These are phyloP conservation scores for Tuber indicum DNA, from an alignment of 495 filamentous ascomycete genomes.

Conservation along the genomic window DNA sequence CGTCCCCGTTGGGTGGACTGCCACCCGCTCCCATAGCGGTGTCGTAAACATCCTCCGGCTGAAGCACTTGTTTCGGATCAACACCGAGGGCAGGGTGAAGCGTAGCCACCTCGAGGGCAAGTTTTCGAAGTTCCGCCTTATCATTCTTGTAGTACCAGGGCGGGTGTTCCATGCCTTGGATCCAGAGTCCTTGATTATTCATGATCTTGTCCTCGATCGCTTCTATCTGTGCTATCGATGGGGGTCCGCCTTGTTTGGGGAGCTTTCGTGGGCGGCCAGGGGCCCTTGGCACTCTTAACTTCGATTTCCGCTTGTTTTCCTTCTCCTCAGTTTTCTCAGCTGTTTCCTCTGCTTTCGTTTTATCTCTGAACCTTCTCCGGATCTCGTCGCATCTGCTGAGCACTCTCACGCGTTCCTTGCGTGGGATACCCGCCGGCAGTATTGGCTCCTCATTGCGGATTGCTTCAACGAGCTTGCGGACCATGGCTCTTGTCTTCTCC, in stretches of 20 bases:
- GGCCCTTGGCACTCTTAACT: background rate
- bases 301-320: background rate
- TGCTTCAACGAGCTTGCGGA: background rate
- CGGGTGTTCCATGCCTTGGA: slow-evolving; percentile 23
- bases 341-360: background rate
- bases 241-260: background rate
- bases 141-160: slow-evolving; percentile 15
- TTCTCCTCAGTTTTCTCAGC: background rate
- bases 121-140: background rate
- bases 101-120: background rate
- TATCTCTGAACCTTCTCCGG: background rate
- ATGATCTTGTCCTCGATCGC: background rate
- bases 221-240: background rate
- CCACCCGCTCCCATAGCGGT: background rate
- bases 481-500: background rate
- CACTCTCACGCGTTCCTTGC: background rate
- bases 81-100: background rate
- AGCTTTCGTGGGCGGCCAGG: background rate
- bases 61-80: background rate
- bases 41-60: background rate
- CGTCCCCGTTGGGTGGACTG: too few relatives aligned
- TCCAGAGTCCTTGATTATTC: background rate
- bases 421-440: background rate
- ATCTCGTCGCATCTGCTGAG: background rate
- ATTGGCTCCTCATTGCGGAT: background rate